Conservation (phyloP, 2,329 filamentous ascomycete species). For the Fusarium protoensiforme region DNA sequence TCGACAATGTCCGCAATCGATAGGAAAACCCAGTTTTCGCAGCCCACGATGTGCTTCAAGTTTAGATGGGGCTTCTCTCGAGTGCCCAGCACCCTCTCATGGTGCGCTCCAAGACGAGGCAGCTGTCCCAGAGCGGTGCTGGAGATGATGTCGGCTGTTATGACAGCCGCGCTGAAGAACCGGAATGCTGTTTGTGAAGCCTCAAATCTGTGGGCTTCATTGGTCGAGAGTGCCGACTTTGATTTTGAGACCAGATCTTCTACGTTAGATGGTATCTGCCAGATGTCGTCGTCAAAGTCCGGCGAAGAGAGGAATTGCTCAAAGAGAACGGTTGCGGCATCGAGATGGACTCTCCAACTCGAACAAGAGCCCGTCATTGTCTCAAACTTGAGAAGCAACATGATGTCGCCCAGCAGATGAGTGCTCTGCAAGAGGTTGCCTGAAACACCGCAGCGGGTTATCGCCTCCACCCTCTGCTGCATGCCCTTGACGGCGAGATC, state of each 20-base stretch:
- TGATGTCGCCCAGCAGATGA: not conserved
- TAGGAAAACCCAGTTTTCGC: conserved; percentile 11
- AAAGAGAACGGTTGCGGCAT: not conserved
- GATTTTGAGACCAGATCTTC: not conserved
- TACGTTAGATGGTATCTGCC: not conserved
- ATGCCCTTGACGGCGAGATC: conserved; percentile 6
- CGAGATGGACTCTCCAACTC: not conserved
- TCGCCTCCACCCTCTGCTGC: not conserved
- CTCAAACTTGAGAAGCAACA: conserved; percentile 10
- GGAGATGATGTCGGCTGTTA: conserved; percentile 39
- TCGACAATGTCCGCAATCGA: not conserved
- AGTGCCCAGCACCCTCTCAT: not conserved
- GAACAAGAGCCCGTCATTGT: not conserved
- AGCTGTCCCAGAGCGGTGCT: not conserved
- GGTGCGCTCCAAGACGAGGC: not conserved
- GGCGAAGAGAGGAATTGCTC: not conserved
- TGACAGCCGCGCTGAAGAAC: conserved; percentile 49
- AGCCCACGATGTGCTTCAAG: conserved; percentile 2
- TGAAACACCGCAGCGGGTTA: not conserved
- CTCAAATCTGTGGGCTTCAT: not conserved
- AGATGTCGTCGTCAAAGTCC: not conserved
- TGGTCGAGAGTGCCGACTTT: not conserved
- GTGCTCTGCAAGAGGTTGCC: conserved; percentile 5
- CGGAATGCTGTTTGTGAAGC: conserved; percentile 49
- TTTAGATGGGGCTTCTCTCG: not conserved